A percentile compares a stretch with the other conserved stretches of the same genome.
Conservation (phyloP, 495 filamentous ascomycete genomes). For the Amphirosellinia nigrospora region DNA sequence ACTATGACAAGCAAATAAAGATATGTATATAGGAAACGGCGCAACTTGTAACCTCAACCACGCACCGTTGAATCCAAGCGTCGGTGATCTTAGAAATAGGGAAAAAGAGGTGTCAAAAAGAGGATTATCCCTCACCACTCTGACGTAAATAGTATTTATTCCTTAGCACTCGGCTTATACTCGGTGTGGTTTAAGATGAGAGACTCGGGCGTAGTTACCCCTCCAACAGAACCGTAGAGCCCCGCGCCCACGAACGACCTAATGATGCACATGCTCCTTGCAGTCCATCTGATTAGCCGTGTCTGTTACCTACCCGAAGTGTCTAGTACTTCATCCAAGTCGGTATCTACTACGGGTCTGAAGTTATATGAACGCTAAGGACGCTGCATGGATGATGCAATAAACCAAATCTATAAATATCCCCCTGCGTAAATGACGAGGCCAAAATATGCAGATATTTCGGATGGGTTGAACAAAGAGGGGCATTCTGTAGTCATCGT, state of each 20-base stretch:
- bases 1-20: background rate
- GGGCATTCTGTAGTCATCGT: too few species aligned
- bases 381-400: background rate
- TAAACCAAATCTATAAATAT: background rate
- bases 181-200: constrained; percentile 12
- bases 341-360: background rate
- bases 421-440: background rate
- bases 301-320: background rate
- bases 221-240: constrained; percentile 5
- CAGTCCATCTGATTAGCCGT: background rate
- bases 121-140: constrained; percentile 7
- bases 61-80: background rate
- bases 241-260: constrained; percentile 1
- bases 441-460: background rate
- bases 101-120: background rate
- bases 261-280: constrained; percentile 17
- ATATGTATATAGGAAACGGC: background rate
- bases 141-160: background rate
- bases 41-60: background rate
- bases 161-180: constrained; percentile 3
- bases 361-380: background rate
- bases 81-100: too few species aligned
- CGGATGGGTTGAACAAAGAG: too few species aligned
- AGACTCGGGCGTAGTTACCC: background rate
- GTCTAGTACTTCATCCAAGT: background rate